Conservation (phyloP, 1,284 basidiomycete genomes). For the Vanrija pseudolonga region DNA sequence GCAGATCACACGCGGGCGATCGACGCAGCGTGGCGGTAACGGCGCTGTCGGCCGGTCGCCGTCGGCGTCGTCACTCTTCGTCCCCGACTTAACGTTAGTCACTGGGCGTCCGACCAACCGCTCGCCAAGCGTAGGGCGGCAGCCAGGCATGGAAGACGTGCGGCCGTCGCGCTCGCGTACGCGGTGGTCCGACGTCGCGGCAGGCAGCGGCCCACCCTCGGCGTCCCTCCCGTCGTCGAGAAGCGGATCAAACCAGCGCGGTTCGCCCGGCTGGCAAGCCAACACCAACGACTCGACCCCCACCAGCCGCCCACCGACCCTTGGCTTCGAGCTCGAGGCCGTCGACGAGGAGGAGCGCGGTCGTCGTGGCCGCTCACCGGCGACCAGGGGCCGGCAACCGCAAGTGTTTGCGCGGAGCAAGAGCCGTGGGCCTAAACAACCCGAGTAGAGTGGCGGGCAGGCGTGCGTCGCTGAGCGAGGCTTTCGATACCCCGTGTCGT, state of each 20-base stretch:
- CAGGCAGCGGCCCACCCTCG: not conserved
- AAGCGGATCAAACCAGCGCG: not conserved
- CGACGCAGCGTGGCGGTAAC: not conserved
- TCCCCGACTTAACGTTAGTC: not conserved
- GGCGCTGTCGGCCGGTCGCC: no score
- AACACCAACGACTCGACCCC: not conserved
- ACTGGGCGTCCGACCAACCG: not conserved
- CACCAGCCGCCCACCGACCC: conserved; percentile 4
- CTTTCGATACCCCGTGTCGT: no score
- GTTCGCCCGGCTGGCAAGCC: not conserved
- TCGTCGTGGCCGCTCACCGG: not conserved
- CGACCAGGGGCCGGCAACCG: no score
- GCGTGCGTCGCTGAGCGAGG: no score
- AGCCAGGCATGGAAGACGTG: no score
- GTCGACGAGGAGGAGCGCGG: conserved; percentile 13
- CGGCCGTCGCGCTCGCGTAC: not conserved
- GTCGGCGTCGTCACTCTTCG: not conserved
- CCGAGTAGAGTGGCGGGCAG: no score
- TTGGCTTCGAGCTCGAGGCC: conserved; percentile 14
- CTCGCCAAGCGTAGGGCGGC: no score
- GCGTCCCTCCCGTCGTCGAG: not conserved
- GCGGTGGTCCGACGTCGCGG: not conserved
- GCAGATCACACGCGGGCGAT: conserved; percentile 9
- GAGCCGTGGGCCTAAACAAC: no score
- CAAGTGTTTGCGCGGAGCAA: no score